Percentiles rank a stretch among this genome's conserved stretches.
phyloP scores from a whole-genome alignment of 2,329 filamentous ascomycete genomes.

The Ophiostoma pallidulum region DNA sequence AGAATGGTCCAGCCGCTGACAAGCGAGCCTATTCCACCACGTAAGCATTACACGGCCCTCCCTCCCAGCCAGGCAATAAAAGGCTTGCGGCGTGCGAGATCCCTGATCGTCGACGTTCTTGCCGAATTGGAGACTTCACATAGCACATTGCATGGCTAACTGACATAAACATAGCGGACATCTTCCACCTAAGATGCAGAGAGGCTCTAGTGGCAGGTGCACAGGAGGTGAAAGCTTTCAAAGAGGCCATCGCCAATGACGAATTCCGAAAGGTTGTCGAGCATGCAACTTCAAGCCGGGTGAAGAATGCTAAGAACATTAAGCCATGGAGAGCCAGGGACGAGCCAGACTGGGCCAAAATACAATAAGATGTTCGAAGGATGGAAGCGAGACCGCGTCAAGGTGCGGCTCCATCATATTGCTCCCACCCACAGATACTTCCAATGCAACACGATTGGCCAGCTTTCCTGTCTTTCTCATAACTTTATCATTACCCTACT shows the following conservation, averaged over 20 bases:
- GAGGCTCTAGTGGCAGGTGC: slow-evolving; percentile 38
- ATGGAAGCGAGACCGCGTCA: too few relatives aligned
- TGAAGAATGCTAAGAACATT: slow-evolving; percentile 46
- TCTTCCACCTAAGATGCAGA: slow-evolving; percentile 37
- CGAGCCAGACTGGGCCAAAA: slow-evolving; percentile 47
- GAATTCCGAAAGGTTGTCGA: slow-evolving; percentile 41
- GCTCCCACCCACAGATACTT: too few relatives aligned
- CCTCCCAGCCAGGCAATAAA: too few relatives aligned
- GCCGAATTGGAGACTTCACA: too few relatives aligned
- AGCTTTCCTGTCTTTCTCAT: too few relatives aligned
- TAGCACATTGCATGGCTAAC: too few relatives aligned
- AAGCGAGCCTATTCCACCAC: slow-evolving; percentile 35
- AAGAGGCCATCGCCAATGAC: slow-evolving; percentile 36
- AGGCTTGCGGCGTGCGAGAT: too few relatives aligned
- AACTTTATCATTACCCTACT: too few relatives aligned
- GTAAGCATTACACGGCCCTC: too few relatives aligned
- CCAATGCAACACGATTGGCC: too few relatives aligned
- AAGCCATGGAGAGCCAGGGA: slow-evolving; percentile 50
- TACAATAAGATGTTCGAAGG: background rate
- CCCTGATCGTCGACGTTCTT: too few relatives aligned
- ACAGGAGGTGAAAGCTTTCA: slow-evolving; percentile 43
- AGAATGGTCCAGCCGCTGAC: slow-evolving; percentile 43
- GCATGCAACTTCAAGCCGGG: slow-evolving; percentile 42
- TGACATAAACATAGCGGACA: slow-evolving; percentile 35
- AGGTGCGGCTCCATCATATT: too few relatives aligned